A percentile compares a stretch with the other conserved stretches of the same genome.
phyloP scores from a whole-genome alignment of 768 basidiomycete species.

The Rhodotorula babjevae region DNA sequence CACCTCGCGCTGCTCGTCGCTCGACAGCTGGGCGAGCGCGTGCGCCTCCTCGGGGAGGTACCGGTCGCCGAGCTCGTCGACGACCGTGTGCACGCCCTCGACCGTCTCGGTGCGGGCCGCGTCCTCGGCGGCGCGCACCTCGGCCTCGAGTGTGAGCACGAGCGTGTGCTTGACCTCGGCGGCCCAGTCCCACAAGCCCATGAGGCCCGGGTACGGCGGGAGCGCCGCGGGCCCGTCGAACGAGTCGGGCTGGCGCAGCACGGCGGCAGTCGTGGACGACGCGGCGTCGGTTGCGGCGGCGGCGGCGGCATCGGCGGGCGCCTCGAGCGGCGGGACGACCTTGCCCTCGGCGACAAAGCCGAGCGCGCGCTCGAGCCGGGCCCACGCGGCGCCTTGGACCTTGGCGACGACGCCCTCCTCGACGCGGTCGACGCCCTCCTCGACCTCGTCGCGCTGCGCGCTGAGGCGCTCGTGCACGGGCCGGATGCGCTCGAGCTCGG shows the following conservation, averaged over 20 bases:
- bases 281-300: slow-evolving; percentile 46
- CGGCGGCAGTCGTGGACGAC: neutral
- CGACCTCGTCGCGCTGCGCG: slow-evolving; percentile 64
- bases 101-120: slow-evolving; percentile 47
- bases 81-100: slow-evolving; percentile 46
- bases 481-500: slow-evolving; percentile 62
- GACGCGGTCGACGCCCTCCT: slow-evolving; percentile 68
- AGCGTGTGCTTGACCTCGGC: slow-evolving; percentile 47
- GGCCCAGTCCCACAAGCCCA: slow-evolving; percentile 51
- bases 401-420: slow-evolving; percentile 69
- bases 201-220: slow-evolving; percentile 50
- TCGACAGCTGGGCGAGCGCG: neutral
- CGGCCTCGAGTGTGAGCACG: slow-evolving; percentile 48
- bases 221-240: slow-evolving; percentile 28
- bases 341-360: slow-evolving; percentile 72
- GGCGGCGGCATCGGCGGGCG: slow-evolving; percentile 1
- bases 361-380: slow-evolving; percentile 62
- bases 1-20: slow-evolving; percentile 50
- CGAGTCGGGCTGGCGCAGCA: slow-evolving; percentile 12
- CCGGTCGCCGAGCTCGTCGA: slow-evolving; percentile 59
- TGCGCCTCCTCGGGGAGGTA: slow-evolving; percentile 54
- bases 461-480: slow-evolving; percentile 88
- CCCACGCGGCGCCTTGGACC: slow-evolving; percentile 57
- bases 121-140: slow-evolving; percentile 48
- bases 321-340: slow-evolving; percentile 56